Conservation (phyloP, 2,329 filamentous ascomycete genomes). For the Fusarium sp. region DNA sequence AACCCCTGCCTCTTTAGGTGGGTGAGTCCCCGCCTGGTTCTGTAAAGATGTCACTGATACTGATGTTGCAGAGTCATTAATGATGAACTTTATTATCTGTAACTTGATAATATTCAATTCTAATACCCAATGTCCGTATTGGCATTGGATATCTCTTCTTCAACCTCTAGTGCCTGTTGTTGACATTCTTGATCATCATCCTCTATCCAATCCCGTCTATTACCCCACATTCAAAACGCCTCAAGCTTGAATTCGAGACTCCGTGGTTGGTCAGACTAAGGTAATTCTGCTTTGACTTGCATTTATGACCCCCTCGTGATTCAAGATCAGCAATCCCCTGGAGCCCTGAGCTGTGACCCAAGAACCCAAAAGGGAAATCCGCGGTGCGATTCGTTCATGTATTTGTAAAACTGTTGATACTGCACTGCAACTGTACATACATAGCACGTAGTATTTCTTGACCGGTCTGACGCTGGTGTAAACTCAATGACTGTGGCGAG, state of each 20-base stretch:
- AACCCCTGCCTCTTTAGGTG: conserved; percentile 14
- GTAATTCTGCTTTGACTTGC: conserved; percentile 22
- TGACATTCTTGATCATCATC: conserved; percentile 9
- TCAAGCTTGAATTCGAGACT: conserved; percentile 29
- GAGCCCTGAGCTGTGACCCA: neutral
- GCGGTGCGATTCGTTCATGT: neutral
- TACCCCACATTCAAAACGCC: conserved; percentile 30
- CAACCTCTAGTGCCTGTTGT: neutral
- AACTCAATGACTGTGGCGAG: conserved; percentile 20
- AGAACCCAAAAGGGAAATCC: neutral
- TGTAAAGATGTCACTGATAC: neutral
- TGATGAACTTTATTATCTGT: neutral
- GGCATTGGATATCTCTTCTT: neutral
- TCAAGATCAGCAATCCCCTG: conserved; percentile 7
- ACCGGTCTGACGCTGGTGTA: neutral
- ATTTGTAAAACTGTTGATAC: neutral
- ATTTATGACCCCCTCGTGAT: conserved; percentile 35
- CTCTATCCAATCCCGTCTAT: conserved; percentile 11
- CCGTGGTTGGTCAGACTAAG: conserved; percentile 34
- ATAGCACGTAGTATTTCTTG: neutral
- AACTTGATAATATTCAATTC: no score
- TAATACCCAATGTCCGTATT: no score
- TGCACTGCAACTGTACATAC: conserved; percentile 1
- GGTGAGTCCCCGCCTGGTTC: conserved; percentile 19
- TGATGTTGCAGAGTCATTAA: neutral